phyloP scores from a whole-genome alignment of 345 rosid genomes.

The Anacardium occidentale region DNA sequence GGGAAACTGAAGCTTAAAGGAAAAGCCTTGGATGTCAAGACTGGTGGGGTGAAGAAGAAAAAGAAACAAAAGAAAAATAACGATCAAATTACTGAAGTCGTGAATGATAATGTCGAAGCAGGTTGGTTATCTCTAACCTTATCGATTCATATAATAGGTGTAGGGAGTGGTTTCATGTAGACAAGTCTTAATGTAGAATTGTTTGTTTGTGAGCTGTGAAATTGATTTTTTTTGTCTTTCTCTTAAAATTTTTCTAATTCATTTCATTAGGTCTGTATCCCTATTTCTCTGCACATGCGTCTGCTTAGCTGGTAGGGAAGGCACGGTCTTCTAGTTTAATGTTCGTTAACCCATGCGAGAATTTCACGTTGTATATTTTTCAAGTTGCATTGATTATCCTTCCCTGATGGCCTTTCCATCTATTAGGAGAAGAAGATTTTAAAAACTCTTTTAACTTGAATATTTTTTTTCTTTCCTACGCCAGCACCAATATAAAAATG shows the following conservation, averaged over 20 bases:
- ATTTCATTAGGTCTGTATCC: too few species aligned
- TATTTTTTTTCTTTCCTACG: too few species aligned
- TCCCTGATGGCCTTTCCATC: neutral
- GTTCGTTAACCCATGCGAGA: neutral
- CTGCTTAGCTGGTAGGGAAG: neutral
- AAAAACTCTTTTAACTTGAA: neutral
- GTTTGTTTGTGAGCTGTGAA: too few species aligned
- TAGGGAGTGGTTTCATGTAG: too few species aligned
- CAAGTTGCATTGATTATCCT: neutral
- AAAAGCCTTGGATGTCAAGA: slow-evolving; percentile 82
- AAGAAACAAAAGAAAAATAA: slow-evolving; percentile 58
- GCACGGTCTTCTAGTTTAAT: neutral
- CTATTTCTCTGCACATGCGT: neutral
- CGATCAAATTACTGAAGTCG: slow-evolving; percentile 12
- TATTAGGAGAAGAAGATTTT: neutral
- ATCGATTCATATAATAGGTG: neutral
- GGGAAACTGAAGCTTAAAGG: slow-evolving; percentile 95
- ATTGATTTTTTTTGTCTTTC: too few species aligned
- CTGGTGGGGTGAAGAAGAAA: slow-evolving; percentile 81
- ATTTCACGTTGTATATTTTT: neutral
- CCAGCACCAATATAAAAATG: neutral
- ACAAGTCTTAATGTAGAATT: too few species aligned
- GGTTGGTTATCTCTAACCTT: slow-evolving; percentile 28
- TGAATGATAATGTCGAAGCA: slow-evolving; percentile 41
- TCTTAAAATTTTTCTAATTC: too few species aligned